Base-by-base conservation (phyloP, 2,329 filamentous ascomycete species). In the Aspergillus sp. region DNA sequence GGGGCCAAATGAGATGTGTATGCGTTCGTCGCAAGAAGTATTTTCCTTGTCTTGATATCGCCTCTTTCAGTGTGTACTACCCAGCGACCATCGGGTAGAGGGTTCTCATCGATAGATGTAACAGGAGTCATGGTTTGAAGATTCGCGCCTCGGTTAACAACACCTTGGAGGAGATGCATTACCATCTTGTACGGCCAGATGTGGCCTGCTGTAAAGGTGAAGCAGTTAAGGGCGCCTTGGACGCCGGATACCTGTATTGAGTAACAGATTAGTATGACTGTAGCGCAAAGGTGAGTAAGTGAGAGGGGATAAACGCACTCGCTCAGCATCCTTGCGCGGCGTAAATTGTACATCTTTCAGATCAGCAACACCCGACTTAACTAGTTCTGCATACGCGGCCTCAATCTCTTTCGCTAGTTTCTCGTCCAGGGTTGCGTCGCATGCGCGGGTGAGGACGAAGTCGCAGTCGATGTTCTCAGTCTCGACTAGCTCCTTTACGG, bases 11-110 rank as follows among this genome's bases (percentile, higher is more conserved):
- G 84, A 1, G 90, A 91, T 0, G 91, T 92, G 73, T 96, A 95
- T 3, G 82, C 92, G 70, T 97, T 97, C 1, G 91, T 93, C 5
- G 91, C 89, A n/a, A 96, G 83, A 13, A 96, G 81, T n/a, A 96
- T 85, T 32, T 86, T 83, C 5, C 78, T 76, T 0, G 91, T 82
- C 0, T 74, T 74, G 59, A 96, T 83, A 52, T 75, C 79, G 17
- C 92, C 92, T 23, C 91, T 85, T 0, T 82, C 74, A 0, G 72
- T 72, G 0, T 90, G 92, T 55, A 74, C 41, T 1, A 59, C 47
- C 86, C 81, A 3, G 80, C 80, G 89, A 90, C 39, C 28, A 5
- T n/a, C 70, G 68, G 60, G 65, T 45, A 43, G 5, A 6, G 32
- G 17, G 38, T n/a, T 21, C 4, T 56, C 50, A 17, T 48, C 69